Evolutionary conservation across 768 basidiomycete genomes (phyloP), one percentile per base, ranked within the genome.

Genomic region (Nidularia sp.): DNA sequence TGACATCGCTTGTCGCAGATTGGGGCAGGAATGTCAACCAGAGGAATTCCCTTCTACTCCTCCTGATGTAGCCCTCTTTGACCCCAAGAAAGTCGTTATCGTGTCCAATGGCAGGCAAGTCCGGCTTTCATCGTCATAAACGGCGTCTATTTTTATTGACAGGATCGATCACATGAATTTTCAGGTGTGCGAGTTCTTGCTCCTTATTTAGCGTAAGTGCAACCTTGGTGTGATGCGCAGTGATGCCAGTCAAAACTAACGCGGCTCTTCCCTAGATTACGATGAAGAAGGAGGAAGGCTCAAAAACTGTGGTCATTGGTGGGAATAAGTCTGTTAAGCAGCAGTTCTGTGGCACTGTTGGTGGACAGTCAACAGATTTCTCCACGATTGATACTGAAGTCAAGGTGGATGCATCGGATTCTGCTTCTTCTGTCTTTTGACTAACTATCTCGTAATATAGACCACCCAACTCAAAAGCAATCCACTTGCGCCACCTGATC

Each of bases 301-400:
- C 73, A 13, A 79, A 72, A 58, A 82, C 77, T 4, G 79, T 81
- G 9, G 80, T 85, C 2, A 55, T 83, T 18, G 81, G 81, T 13
- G 83, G 82, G 41, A 75, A 76, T 59, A 64, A 71, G 18, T 72
- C 68, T 34, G 71, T 76, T 2, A 62, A 65, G 46, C 83, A 84
- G 60, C 73, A 83, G 58, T 85, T 82, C 57, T 82, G 80, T 57
- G 84, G 84, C 10, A 79, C 75, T 46, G 82, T 85, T 47, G 83
- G 82, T 13, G 84, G 83, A 0, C 79, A 86, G 63, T 81, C 80
- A 1, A 78, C 79, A 4, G 78, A 81, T 63, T 85, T 78, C 62
- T 73, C 77, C 2, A 76, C 74, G 6, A 81, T 85, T 5, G 82
- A 85, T 57, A 81, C 81, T 5, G 78, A 84, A 60, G 70, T 84